Base-by-base conservation (phyloP, 495 filamentous ascomycete genomes). In the Bryoglossum gracile region DNA sequence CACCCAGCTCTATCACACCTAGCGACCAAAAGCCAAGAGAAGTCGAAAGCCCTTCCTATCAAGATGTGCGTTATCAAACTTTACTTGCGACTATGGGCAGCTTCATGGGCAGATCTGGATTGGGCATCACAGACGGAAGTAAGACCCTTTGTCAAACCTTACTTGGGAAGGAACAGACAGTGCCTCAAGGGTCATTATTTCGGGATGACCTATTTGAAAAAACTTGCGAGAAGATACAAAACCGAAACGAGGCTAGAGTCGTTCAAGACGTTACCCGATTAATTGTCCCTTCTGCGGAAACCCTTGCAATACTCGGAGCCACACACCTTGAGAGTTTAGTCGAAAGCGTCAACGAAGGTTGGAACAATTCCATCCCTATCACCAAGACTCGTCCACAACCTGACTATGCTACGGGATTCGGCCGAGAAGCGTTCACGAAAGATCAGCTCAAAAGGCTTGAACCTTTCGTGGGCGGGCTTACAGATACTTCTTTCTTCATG, bases 311-410 rank as follows among this genome's bases (percentile, higher is more conserved):
- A 26, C 54, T 42, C 36, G 62, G 64, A 16, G 53, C 53, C 22
- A 56, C 24, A 18, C 5, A 60, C 53, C 61, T 71, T 14, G 34
- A 66, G 30, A 10, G 21, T 52, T 44, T 74, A 4, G 54, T 58
- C 13, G 68, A 75, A 48, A 65, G 61, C 44, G 56, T 68, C 26
- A 69, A 74, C 54, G 63, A 70, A 57, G 57, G 51, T 33, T 76
- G 66, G 68, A 59, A 56, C 43, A 65, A 60, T 37, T 65, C 50
- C 11, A 54, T 68, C 35, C 58, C 63, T 1, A 43, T 73, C 1
- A 46, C 51, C 16, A 46, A 38, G 35, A 37, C 64, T 22, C 57
- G 56, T 22, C 68, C 68, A 28, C 63, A 75, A 51, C 70, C 68
- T 8, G 66, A 72, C 52, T 73, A 67, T 46, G 59, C 65, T 6